Percentiles rank a stretch among this genome's conserved stretches.
Evolutionary conservation across 495 filamentous ascomycete species (phyloP).

Genomic region (Hapsidospora chrysogenum): DNA sequence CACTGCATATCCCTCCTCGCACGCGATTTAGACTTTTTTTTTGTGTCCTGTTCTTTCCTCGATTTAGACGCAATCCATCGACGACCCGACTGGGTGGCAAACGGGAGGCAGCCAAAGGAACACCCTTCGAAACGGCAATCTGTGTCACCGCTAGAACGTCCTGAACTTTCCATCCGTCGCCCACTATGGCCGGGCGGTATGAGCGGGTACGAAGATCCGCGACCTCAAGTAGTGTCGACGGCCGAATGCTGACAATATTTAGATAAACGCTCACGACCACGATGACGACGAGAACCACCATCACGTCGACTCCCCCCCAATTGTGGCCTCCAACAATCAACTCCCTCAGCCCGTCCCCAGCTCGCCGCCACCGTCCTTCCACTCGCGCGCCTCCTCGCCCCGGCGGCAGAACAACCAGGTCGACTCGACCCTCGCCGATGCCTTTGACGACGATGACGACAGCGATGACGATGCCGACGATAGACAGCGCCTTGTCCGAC

Average conservation of each 20-base stretch:
- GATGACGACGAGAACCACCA: slow-evolving; percentile 23
- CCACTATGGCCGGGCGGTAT: slow-evolving; percentile 70
- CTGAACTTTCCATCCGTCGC: too few species aligned
- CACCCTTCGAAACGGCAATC: too few species aligned
- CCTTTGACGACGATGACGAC: slow-evolving; percentile 69
- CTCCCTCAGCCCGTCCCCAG: slow-evolving; percentile 52
- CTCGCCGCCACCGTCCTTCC: slow-evolving; percentile 91
- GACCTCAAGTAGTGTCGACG: not conserved
- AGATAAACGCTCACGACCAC: slow-evolving; percentile 31
- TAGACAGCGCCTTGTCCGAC: slow-evolving; percentile 69
- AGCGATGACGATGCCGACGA: slow-evolving; percentile 67
- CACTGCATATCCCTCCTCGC: too few species aligned
- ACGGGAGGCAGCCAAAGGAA: too few species aligned
- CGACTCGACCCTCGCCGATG: slow-evolving; percentile 69
- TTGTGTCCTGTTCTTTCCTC: too few species aligned
- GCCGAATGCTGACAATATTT: not conserved
- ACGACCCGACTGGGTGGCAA: too few species aligned
- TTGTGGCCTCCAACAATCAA: slow-evolving; percentile 18
- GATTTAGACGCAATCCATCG: too few species aligned
- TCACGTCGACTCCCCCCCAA: slow-evolving; percentile 10
- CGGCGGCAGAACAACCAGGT: slow-evolving; percentile 27
- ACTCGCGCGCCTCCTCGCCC: slow-evolving; percentile 62
- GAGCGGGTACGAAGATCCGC: slow-evolving; percentile 55
- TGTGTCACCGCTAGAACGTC: too few species aligned
- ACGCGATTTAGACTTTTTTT: too few species aligned